Base-by-base conservation (phyloP, 1,284 basidiomycete genomes). In the Ustilago cynodontis region DNA sequence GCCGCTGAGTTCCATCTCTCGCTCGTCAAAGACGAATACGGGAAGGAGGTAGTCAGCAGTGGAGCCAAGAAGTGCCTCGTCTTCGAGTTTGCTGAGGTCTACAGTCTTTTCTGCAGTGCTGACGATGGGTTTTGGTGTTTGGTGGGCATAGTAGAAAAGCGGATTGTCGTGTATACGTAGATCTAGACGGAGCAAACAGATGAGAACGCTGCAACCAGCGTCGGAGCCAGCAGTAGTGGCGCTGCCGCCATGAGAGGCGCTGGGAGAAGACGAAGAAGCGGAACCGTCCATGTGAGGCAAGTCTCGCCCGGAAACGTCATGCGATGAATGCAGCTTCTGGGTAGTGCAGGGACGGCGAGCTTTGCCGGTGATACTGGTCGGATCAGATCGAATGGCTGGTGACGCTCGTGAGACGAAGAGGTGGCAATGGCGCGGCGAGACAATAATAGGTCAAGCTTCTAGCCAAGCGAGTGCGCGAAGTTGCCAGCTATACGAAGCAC, bases 1-100 rank as follows among this genome's bases (percentile, higher is more conserved):
- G 3, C 86, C 87, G 10, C 87, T 87, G 20, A 89, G 84, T 68
- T 90, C 89, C 61, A 90, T 81, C 70, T 88, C 87, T 8, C 88
- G 85, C 59, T 89, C 88, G 72, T 89, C 88, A 59, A 89, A 88
- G 62, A 89, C 88, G 80, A 88, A 90, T 52, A 90, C 77, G 2
- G 89, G 89, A 3, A 90, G 82, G 60, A 90, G 86, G 62, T 89
- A 87, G 10, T 88, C 88, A 37, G 83, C 70, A 22, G 73, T 64
- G 3, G 78, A 80, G 43, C 71, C 72, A 11, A 79, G 72, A 20
- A 77, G 86, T 75, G 37, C 82, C 68, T 54, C 79, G 64, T 56
- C 78, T 52, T 71, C 61, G 54, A 78, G 53, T 33, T 71, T 71
- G 57, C 71, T 80, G 22, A 72, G 66, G 35, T 75, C 69, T 29